These are phyloP conservation scores for Fusarium globosum DNA, from an alignment of 2,329 filamentous ascomycete genomes.

Conservation along the genomic window DNA sequence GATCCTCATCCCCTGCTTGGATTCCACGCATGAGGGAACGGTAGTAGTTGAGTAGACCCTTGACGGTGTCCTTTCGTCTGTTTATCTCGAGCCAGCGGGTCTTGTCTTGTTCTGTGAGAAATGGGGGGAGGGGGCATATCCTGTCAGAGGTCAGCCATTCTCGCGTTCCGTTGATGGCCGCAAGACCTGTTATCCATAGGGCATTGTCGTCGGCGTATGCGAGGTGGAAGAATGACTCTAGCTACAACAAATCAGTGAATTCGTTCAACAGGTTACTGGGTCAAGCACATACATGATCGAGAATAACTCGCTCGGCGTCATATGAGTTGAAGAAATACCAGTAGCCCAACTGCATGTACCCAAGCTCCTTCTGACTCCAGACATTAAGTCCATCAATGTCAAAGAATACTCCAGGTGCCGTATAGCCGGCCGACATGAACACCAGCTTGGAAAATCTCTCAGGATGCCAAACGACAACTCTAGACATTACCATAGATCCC, in stretches of 20 bases:
- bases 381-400: conserved; percentile 28
- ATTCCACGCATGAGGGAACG: conserved; percentile 28
- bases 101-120: conserved; percentile 25
- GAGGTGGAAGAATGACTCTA: conserved; percentile 35
- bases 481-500: conserved; percentile 24
- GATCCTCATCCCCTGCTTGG: conserved; percentile 26
- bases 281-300: conserved; percentile 1
- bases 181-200: conserved; percentile 16
- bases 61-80: conserved; percentile 14
- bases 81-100: conserved; percentile 6
- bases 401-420: conserved; percentile 13
- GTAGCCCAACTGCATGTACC: conserved; percentile 33
- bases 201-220: conserved; percentile 21
- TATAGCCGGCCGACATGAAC: conserved; percentile 21
- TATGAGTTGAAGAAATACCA: conserved; percentile 39
- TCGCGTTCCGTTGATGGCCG: conserved; percentile 17
- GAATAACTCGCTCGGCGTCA: conserved; percentile 17
- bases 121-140: conserved; percentile 9
- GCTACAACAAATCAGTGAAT: neutral
- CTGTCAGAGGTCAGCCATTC: conserved; percentile 20
- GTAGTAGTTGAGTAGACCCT: conserved; percentile 33
- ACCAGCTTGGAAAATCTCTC: conserved; percentile 13
- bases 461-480: conserved; percentile 24
- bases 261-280: fast-evolving
- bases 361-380: conserved; percentile 3